Base-by-base conservation (phyloP, 306 rosid species). In the Acacia acuminata region DNA sequence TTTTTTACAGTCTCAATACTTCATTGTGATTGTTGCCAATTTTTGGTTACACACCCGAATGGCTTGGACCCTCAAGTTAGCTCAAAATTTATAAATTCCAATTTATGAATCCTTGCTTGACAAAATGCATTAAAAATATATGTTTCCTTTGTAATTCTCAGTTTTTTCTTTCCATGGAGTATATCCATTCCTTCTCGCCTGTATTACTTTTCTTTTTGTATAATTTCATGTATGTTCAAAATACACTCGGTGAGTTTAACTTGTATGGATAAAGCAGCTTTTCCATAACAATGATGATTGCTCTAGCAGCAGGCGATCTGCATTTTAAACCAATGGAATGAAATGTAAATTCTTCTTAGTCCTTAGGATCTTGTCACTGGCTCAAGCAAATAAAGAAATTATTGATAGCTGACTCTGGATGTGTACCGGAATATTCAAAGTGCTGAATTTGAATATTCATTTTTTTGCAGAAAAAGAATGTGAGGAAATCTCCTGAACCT, bases 391-490 rank as follows among this genome's bases (percentile, higher is more conserved):
- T 40, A 24, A 32, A 53, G 30, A 17, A 51, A 10, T 14, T 25
- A 30, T 65, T 69, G 13, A 50, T 38, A 79, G 43, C 48, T 53
- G 43, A 47, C 44, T 60, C 7, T 43, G 14, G 65, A 75, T 50
- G 11, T 79, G 55, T 53, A 24, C 75, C 22, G 72, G 73, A 60
- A 38, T 38, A 38, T 76, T 82, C 58, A 42, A 48, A 56, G 7
- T 48, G 75, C 73, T 84, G 66, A 82, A 32, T 73, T 38, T 56
- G 73, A 65, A 50, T 83, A 16, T 87, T 51, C 25, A 58, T 40
- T 87, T 78, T 78, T 76, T 69, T 69, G 73, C 73, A 69, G 73
- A 0, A n/a, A 5, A 45, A 4, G 30, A 20, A n/a, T 0, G 50
- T 16, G 36, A 36, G 13, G 2, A 36, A 66, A 47, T 20, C 48